A percentile compares a stretch with the other conserved stretches of the same genome.
These are phyloP conservation scores for Ilyonectria robusta DNA, from an alignment of 2,329 filamentous ascomycete genomes.

Conservation along the genomic window DNA sequence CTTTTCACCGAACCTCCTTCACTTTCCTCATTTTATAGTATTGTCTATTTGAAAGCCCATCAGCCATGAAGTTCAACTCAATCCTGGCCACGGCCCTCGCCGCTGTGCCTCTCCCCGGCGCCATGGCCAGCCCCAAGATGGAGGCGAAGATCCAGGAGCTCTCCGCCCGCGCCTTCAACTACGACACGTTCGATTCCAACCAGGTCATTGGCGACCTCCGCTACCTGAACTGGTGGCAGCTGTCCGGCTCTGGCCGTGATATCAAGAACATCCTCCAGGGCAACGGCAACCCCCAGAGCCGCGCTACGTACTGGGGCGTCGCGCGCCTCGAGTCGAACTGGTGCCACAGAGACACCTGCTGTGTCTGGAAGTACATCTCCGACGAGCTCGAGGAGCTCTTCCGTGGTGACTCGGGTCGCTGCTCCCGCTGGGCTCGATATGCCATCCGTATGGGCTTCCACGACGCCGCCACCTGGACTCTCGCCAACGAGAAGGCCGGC, in stretches of 20 bases:
- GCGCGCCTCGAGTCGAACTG: slow-evolving; percentile 41
- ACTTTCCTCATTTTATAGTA: background rate
- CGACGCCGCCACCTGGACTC: slow-evolving; percentile 62
- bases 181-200: slow-evolving; percentile 36
- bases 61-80: slow-evolving; percentile 47
- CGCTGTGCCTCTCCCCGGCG: slow-evolving; percentile 36
- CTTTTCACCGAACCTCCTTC: background rate
- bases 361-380: slow-evolving; percentile 61
- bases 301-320: slow-evolving; percentile 43
- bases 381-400: slow-evolving; percentile 56
- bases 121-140: slow-evolving; percentile 42
- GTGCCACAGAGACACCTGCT: slow-evolving; percentile 59
- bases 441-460: slow-evolving; percentile 65
- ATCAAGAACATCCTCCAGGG: slow-evolving; percentile 57
- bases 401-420: slow-evolving; percentile 55
- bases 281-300: slow-evolving; percentile 46
- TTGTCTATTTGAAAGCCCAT: background rate
- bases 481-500: slow-evolving; percentile 47
- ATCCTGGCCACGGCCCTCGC: slow-evolving; percentile 41
- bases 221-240: slow-evolving; percentile 47
- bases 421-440: slow-evolving; percentile 59
- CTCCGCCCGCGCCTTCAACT: slow-evolving; percentile 31
- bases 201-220: slow-evolving; percentile 58
- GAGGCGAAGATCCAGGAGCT: slow-evolving; percentile 40
- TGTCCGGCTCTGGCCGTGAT: slow-evolving; percentile 52